Evolutionary conservation across 2,329 filamentous ascomycete species (phyloP).

Genomic region (Bipolaris cookei): DNA sequence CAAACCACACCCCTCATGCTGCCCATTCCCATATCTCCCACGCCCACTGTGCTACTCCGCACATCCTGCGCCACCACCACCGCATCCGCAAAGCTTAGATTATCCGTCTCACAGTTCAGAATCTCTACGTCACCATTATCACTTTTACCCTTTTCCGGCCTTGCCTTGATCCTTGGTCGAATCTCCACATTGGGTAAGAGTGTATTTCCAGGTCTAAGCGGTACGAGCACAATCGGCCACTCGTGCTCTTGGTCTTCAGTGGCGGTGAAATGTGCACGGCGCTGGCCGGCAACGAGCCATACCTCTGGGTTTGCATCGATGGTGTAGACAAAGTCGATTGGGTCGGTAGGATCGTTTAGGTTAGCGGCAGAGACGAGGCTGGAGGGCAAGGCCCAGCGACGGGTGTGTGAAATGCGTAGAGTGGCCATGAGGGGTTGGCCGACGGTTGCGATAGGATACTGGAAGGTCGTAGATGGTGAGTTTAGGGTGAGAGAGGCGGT

Average conservation of each 20-base stretch:
- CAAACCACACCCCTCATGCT: conserved; percentile 36
- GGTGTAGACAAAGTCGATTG: conserved; percentile 82
- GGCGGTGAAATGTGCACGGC: conserved; percentile 76
- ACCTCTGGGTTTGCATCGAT: conserved; percentile 73
- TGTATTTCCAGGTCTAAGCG: conserved; percentile 78
- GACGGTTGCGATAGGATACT: conserved; percentile 56
- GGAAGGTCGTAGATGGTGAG: conserved; percentile 37
- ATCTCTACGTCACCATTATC: conserved; percentile 22
- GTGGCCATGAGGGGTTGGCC: conserved; percentile 71
- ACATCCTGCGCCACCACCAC: conserved; percentile 76
- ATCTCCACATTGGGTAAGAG: conserved; percentile 81
- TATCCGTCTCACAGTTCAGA: conserved; percentile 76
- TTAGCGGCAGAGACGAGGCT: conserved; percentile 36
- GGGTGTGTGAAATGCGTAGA: conserved; percentile 63
- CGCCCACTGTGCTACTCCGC: conserved; percentile 64
- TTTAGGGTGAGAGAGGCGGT: conserved; percentile 71
- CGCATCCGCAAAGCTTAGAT: conserved; percentile 76
- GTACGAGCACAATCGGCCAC: conserved; percentile 78
- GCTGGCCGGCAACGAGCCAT: conserved; percentile 85
- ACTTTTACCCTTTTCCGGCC: conserved; percentile 27
- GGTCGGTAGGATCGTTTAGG: conserved; percentile 44
- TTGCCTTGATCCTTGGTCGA: conserved; percentile 60
- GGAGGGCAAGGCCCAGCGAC: conserved; percentile 55
- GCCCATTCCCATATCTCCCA: conserved; percentile 37
- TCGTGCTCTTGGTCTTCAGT: conserved; percentile 54